Evolutionary conservation across 2,329 filamentous ascomycete species (phyloP), one percentile per base, ranked within the genome.

Genomic region (Neocucurbitaria cava): DNA sequence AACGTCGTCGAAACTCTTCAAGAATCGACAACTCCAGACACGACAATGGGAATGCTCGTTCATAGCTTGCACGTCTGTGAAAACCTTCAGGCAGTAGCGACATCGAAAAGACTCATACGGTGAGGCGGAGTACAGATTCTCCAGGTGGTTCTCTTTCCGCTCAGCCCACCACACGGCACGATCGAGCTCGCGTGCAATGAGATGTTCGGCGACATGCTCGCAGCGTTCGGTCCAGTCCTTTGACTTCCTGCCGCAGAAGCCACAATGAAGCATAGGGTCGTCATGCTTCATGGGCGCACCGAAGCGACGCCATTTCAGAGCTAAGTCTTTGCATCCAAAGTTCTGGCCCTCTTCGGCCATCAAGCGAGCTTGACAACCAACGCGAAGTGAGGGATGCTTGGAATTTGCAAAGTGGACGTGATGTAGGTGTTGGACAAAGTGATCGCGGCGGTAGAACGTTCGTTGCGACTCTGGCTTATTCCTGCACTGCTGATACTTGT

Each of bases 391-490:
- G 3, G 72, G 72, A 54, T 75, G 72, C 49, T 74, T 74, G 13
- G 60, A 54, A 10, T 71, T 73, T 2, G 63, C 64, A 41, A 73
- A 74, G 48, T 75, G 72, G 17, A 74, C 70, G 31, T 73, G 70
- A 42, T 74, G 72, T 2, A 74, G 52, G 47, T 74, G 72, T 39
- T 73, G 70, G 20, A 73, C 62, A 43, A 74, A 74, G 39, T 74
- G 71, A 42, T 75, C 72, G 33, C 72, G 63, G 15, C 72, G 67
- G 50, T 73, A 75, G 46, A 75, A 75, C 0, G 72, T 75, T n/a
- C 72, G 59, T 47, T 75, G 69, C 9, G 66, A 65, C 36, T 74
- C 72, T 8, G 71, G 69, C 50, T 75, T 73, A 35, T 63, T 69
- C 15, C 58, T 57, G 44, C 72, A 75, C 52, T 75, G 71, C 36